phyloP scores from a whole-genome alignment of 768 basidiomycete species.

The Leucosporidium scottii region DNA sequence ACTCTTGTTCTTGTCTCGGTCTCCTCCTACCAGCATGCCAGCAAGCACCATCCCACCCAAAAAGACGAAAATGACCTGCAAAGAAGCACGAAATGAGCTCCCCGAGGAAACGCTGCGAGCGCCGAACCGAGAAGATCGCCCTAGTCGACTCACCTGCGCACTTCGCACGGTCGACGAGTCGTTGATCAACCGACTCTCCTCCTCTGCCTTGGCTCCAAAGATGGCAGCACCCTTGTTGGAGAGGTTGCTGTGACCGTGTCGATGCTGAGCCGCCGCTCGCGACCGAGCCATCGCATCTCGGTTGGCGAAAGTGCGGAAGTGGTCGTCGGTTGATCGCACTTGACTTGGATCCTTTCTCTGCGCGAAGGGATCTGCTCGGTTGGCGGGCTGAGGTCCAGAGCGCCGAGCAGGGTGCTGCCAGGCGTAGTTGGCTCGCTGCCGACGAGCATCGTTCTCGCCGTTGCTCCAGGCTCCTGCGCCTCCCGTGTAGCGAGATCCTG shows the following conservation, averaged over 20 bases:
- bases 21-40: too few relatives aligned
- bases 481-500: not conserved
- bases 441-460: constrained; percentile 24
- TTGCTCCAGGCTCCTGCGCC: not conserved
- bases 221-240: constrained; percentile 14
- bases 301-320: constrained; percentile 14
- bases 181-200: constrained; percentile 34
- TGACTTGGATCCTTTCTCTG: not conserved
- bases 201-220: constrained; percentile 27
- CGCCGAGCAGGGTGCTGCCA: constrained; percentile 26
- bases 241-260: constrained; percentile 1
- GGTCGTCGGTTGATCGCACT: constrained; percentile 4
- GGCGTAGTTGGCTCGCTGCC: constrained; percentile 28
- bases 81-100: too few relatives aligned
- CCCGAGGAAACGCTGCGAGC: too few relatives aligned
- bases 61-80: too few relatives aligned
- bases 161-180: constrained; percentile 3
- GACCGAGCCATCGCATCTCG: constrained; percentile 4
- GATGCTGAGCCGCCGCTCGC: not conserved
- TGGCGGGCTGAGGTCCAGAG: not conserved
- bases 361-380: constrained; percentile 18
- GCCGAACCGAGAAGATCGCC: too few relatives aligned
- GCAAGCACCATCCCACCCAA: too few relatives aligned
- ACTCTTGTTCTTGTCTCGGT: too few relatives aligned
- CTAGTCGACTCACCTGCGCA: too few relatives aligned